These are phyloP conservation scores for Kandelia obovata DNA, from an alignment of 345 rosid species.

Conservation along the genomic window DNA sequence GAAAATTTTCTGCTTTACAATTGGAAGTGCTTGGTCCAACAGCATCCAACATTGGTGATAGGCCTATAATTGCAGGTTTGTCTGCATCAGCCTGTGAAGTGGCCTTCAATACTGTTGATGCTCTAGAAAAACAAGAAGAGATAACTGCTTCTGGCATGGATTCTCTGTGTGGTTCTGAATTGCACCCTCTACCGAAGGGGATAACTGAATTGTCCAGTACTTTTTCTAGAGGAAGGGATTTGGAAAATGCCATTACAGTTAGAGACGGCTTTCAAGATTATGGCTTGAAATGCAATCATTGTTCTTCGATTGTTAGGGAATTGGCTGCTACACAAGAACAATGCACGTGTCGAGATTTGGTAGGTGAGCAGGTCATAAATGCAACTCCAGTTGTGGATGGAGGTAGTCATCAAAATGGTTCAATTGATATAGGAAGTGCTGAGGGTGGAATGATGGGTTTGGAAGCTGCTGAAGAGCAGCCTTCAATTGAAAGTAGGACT, in stretches of 20 bases:
- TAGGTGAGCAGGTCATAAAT: constrained; percentile 30
- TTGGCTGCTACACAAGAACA: constrained; percentile 24
- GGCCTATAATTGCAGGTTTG: constrained; percentile 24
- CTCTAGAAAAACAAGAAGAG: constrained; percentile 19
- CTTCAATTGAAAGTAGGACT: constrained; percentile 19
- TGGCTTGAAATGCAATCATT: constrained; percentile 21
- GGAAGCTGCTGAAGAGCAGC: constrained; percentile 33
- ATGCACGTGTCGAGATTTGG: constrained; percentile 20
- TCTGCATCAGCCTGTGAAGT: constrained; percentile 22
- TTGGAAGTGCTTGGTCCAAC: constrained; percentile 28
- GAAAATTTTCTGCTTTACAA: constrained; percentile 29
- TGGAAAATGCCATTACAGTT: constrained; percentile 27
- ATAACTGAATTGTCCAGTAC: constrained; percentile 21
- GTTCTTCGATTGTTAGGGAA: constrained; percentile 24
- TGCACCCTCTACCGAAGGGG: constrained; percentile 24
- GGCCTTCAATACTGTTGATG: constrained; percentile 22
- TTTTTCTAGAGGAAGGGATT: constrained; percentile 29
- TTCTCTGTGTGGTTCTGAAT: constrained; percentile 19
- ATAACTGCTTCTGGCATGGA: constrained; percentile 23
- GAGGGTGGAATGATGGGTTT: constrained; percentile 17
- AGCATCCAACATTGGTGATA: constrained; percentile 23
- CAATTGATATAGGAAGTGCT: constrained; percentile 30
- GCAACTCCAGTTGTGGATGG: constrained; percentile 22
- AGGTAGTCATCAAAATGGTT: constrained; percentile 22
- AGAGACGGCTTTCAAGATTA: constrained; percentile 27